Base-by-base conservation (phyloP, 306 rosid species). In the Trichosanthes cucumerina region DNA sequence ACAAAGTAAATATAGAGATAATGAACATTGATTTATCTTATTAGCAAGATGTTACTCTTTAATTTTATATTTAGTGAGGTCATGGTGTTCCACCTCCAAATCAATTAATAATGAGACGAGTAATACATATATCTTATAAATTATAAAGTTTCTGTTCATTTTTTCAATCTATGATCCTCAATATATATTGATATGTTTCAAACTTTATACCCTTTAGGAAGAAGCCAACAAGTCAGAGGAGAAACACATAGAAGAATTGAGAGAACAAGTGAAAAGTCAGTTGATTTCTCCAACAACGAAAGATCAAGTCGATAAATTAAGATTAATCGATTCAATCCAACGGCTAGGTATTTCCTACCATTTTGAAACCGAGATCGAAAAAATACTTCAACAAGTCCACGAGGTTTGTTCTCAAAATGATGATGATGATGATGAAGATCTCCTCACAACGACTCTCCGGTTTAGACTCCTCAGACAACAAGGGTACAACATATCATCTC, bases 381-480 rank as follows among this genome's bases (percentile, higher is more conserved):
- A 6, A 47, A n/a, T 72, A 11, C 36, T 85, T 24, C 7, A 75
- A 9, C 71, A 81, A 1, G 59, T 84, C 62, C 54, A 75, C 16
- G 21, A 59, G 0, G 52, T 19, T 38, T 52, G 59, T 23, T 34
- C 74, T 4, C 38, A 60, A 8, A 9, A 72, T 2, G 58, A 41
- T 4, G 43, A 34, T 2, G 79, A 84, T 26, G 4, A 72, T 2
- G 58, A 41, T 4, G 43, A 34, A 0, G 79, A 84, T 26, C 80
- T 85, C 2, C 23, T 53, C 46, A 50, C 39, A 38, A 36, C 60
- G 21, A 79, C 89, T 46, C 86, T 88, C 28, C 62, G 82, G 6
- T 90, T 90, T 75, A 82, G 90, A 56, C 52, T 90, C 47, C 23
- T 88, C 5, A 84, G 95, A 24, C 92, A 90, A 57, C 84, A 81